A percentile compares a stretch with the other conserved stretches of the same genome.
These are phyloP conservation scores for Aureobasidium lini DNA, from an alignment of 2,329 filamentous ascomycete species.

Conservation along the genomic window DNA sequence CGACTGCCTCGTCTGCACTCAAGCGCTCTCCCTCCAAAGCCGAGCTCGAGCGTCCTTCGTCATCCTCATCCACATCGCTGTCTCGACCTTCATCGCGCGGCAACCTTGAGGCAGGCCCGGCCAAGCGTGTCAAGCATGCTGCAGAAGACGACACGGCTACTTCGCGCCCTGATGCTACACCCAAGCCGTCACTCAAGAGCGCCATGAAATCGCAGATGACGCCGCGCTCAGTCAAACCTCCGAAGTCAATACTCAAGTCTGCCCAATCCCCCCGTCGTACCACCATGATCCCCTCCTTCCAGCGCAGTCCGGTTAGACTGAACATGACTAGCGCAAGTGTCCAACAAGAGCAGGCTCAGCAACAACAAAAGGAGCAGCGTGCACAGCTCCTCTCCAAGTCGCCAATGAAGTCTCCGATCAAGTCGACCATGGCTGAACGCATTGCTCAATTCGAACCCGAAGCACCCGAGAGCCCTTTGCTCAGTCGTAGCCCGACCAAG, in stretches of 20 bases:
- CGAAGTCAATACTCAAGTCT: constrained; percentile 26
- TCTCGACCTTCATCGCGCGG: constrained; percentile 24
- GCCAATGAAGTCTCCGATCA: constrained; percentile 15
- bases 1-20: constrained; percentile 27
- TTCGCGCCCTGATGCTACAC: constrained; percentile 45
- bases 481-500: constrained; percentile 23
- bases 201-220: neutral
- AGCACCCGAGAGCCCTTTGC: constrained; percentile 19
- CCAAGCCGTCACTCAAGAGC: constrained; percentile 36
- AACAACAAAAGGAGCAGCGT: neutral
- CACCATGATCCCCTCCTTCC: constrained; percentile 22
- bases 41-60: constrained; percentile 48
- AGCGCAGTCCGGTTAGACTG: constrained; percentile 21
- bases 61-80: constrained; percentile 19
- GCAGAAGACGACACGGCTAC: constrained; percentile 63
- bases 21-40: constrained; percentile 54
- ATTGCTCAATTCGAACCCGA: constrained; percentile 8
- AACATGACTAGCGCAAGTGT: constrained; percentile 9
- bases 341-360: constrained; percentile 4
- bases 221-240: neutral
- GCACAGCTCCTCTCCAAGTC: constrained; percentile 12
- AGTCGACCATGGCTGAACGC: constrained; percentile 14
- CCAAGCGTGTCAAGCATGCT: constrained; percentile 60
- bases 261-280: constrained; percentile 27
- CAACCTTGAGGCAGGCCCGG: constrained; percentile 31